Conservation (phyloP, 2,329 filamentous ascomycete genomes). For the Cryphonectria parasitica region DNA sequence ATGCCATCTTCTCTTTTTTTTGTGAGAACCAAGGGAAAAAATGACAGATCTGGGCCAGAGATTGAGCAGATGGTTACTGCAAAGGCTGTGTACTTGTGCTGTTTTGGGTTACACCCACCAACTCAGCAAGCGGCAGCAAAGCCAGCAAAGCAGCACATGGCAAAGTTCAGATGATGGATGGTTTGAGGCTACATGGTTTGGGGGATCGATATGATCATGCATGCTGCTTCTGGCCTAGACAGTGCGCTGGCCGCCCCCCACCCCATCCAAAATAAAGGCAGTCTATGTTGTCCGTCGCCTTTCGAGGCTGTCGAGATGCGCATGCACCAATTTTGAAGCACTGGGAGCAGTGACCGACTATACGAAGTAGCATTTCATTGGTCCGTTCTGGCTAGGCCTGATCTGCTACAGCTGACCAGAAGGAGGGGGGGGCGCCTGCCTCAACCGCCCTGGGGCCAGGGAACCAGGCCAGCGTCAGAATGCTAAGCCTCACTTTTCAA, state of each 20-base stretch:
- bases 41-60: not conserved
- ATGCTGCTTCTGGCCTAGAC: not conserved
- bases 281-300: no score
- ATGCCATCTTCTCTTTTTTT: not conserved
- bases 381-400: not conserved
- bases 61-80: not conserved
- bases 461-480: not conserved
- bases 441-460: not conserved
- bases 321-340: no score
- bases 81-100: not conserved
- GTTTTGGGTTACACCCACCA: not conserved
- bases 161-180: not conserved
- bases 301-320: no score
- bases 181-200: no score
- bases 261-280: no score
- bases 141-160: not conserved
- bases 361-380: not conserved
- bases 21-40: no score
- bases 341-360: no score
- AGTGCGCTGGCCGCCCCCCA: no score
- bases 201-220: no score
- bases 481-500: conserved; percentile 8
- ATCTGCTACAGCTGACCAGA: conserved; percentile 6
- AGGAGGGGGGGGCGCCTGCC: not conserved
- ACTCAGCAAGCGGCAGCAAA: not conserved